Evolutionary conservation across 129 eudicot species (phyloP).

Genomic region (Chrysanthemum lavandulifolium): DNA sequence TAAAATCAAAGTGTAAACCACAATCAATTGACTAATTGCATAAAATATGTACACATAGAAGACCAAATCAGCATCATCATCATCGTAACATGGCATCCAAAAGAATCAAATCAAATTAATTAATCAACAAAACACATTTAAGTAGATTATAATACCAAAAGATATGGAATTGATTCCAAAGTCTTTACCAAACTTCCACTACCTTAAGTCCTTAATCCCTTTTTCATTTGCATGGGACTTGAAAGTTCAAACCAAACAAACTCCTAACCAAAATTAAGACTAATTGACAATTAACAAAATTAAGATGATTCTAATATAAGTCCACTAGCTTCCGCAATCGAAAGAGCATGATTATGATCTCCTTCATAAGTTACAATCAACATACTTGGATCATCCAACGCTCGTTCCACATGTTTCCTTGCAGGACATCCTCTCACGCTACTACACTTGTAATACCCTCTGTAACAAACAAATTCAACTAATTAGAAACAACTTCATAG

Average conservation of each 20-base stretch:
- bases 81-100: conserved; percentile 24
- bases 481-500: no score
- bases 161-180: conserved; percentile 34
- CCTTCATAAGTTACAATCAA: conserved; percentile 90
- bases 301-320: conserved; percentile 80
- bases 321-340: conserved; percentile 54
- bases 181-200: conserved; percentile 26
- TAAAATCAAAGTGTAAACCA: conserved; percentile 20
- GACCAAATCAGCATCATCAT: conserved; percentile 24
- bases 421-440: conserved; percentile 95
- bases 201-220: background rate
- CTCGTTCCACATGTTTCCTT: conserved; percentile 91
- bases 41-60: background rate
- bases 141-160: conserved; percentile 12
- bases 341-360: conserved; percentile 73
- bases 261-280: no score
- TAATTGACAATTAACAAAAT: conserved; percentile 15
- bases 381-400: conserved; percentile 82
- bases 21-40: conserved; percentile 31
- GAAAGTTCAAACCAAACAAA: conserved; percentile 19
- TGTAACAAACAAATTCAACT: conserved; percentile 18
- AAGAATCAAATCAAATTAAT: conserved; percentile 19
- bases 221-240: conserved; percentile 24
- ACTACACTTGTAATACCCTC: conserved; percentile 96
- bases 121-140: conserved; percentile 24